These are phyloP conservation scores for Mycena vulgaris DNA, from an alignment of 768 basidiomycete species.

Conservation along the genomic window DNA sequence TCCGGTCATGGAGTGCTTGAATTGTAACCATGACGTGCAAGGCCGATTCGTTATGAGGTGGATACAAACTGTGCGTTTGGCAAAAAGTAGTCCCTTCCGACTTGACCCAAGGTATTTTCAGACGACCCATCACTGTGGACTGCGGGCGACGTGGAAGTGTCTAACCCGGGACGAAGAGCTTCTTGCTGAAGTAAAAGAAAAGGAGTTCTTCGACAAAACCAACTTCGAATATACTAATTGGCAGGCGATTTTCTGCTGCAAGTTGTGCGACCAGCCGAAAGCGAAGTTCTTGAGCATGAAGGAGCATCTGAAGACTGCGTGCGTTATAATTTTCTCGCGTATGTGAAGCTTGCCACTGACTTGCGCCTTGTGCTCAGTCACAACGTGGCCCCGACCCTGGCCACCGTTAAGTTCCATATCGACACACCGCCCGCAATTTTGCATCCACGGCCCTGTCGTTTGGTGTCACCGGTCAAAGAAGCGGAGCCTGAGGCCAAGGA, in stretches of 20 bases:
- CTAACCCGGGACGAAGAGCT: slow-evolving; percentile 19
- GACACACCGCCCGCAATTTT: neutral
- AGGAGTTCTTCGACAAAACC: neutral
- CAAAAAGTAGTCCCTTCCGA: neutral
- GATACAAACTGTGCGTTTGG: slow-evolving; percentile 11
- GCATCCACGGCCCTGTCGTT: slow-evolving; percentile 1
- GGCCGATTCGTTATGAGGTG: slow-evolving; percentile 25
- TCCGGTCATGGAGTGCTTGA: slow-evolving; percentile 26
- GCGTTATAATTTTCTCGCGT: neutral
- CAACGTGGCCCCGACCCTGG: neutral
- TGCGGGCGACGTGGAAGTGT: slow-evolving; percentile 18
- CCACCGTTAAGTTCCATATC: neutral
- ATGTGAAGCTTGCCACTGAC: neutral
- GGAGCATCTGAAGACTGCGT: slow-evolving; percentile 7
- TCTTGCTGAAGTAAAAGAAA: slow-evolving; percentile 12
- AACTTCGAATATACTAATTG: neutral
- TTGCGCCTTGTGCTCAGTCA: slow-evolving; percentile 8
- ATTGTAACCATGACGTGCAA: neutral
- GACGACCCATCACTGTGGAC: slow-evolving; percentile 5
- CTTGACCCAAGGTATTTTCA: neutral
- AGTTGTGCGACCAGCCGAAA: slow-evolving; percentile 2
- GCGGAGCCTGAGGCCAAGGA: no score
- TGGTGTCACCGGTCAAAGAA: slow-evolving; percentile 10
- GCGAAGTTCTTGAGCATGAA: neutral
- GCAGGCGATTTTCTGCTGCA: slow-evolving; percentile 5